Percentiles rank a stretch among this genome's conserved stretches.
Conservation (phyloP, 2,329 filamentous ascomycete species). For the Coleophoma eucalyptorum region DNA sequence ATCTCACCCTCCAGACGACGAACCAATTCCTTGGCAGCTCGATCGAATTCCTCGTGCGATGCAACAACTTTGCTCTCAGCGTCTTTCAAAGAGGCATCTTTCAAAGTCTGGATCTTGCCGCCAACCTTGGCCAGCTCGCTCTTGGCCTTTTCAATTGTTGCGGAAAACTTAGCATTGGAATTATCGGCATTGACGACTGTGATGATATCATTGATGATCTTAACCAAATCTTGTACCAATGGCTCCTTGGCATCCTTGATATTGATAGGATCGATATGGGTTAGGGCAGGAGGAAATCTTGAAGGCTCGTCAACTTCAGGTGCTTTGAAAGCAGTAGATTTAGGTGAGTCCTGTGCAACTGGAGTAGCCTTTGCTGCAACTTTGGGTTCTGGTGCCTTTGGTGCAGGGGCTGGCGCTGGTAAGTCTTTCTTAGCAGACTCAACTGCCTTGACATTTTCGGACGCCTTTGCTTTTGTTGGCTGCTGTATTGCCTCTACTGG, state of each 20-base stretch:
- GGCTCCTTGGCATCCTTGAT: constrained; percentile 77
- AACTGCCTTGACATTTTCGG: constrained; percentile 26
- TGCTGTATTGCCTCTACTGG: constrained; percentile 20
- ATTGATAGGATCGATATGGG: constrained; percentile 74
- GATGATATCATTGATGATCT: constrained; percentile 95
- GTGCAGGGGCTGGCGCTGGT: constrained; percentile 12
- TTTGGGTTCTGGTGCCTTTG: constrained; percentile 18
- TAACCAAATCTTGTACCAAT: constrained; percentile 87
- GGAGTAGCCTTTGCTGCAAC: constrained; percentile 11
- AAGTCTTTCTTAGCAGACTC: constrained; percentile 30
- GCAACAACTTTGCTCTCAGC: constrained; percentile 59
- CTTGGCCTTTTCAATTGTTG: constrained; percentile 82
- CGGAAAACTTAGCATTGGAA: constrained; percentile 71
- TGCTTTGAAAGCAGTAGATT: constrained; percentile 30
- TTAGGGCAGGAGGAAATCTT: constrained; percentile 53
- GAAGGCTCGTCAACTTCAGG: constrained; percentile 66
- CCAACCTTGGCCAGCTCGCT: constrained; percentile 75
- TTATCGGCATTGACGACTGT: constrained; percentile 87
- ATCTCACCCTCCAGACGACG: constrained; percentile 82
- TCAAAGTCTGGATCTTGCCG: constrained; percentile 69
- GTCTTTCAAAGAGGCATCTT: constrained; percentile 69
- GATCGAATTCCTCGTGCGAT: constrained; percentile 75
- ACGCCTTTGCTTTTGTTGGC: constrained; percentile 20
- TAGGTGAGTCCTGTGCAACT: constrained; percentile 3
- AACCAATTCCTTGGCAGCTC: constrained; percentile 82